Evolutionary conservation across 345 rosid genomes (phyloP).

Genomic region (Alliaria petiolata): DNA sequence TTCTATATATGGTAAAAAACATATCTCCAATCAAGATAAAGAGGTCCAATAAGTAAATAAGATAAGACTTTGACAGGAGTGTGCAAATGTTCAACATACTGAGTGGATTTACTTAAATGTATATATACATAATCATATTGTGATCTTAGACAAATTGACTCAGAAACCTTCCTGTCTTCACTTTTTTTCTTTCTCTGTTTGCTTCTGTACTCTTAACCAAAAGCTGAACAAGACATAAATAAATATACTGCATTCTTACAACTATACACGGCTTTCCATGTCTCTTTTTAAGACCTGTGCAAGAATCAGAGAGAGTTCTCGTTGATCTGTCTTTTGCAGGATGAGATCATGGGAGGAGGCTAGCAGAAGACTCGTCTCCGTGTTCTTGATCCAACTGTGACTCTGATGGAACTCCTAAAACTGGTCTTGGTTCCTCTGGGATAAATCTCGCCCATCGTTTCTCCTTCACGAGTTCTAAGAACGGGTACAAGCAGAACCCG

Average conservation of each 20-base stretch:
- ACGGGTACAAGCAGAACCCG: constrained; percentile 62
- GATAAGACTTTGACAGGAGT: too few relatives aligned
- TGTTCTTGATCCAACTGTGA: constrained; percentile 32
- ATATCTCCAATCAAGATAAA: neutral
- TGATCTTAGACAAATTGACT: neutral
- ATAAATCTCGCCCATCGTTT: constrained; percentile 49
- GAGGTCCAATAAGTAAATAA: neutral
- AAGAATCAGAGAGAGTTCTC: neutral
- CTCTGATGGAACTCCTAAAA: constrained; percentile 11
- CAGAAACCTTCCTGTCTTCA: neutral
- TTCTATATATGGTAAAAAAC: too few relatives aligned
- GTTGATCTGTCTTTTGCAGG: neutral
- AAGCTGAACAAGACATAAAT: constrained; percentile 11
- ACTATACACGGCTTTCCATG: constrained; percentile 11
- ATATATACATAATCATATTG: neutral
- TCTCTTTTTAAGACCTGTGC: neutral
- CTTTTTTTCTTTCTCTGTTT: neutral
- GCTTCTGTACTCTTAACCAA: constrained; percentile 1
- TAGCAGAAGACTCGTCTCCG: constrained; percentile 50
- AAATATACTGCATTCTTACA: constrained; percentile 1
- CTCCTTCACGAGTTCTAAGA: constrained; percentile 45
- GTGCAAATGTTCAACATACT: neutral
- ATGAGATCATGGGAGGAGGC: constrained; percentile 41
- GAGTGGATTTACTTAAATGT: neutral
- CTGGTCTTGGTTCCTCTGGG: constrained; percentile 20